Conservation (phyloP, 2,329 filamentous ascomycete species). For the Neofusicoccum sp. region DNA sequence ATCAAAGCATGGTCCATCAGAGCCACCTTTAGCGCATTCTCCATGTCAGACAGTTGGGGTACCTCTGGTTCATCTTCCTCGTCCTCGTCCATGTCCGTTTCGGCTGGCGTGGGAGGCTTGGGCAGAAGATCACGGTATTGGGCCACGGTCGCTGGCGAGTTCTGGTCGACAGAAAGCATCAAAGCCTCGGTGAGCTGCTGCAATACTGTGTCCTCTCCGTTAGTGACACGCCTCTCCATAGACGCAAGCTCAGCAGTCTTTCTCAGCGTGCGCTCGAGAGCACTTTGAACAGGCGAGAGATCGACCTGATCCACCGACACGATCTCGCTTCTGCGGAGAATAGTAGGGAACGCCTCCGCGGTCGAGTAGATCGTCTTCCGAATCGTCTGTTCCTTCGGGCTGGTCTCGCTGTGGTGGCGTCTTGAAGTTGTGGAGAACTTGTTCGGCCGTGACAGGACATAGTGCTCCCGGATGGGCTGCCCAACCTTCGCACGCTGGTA, state of each 20-base stretch:
- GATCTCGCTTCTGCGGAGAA: slow-evolving; percentile 83
- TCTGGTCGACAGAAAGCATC: slow-evolving; percentile 70
- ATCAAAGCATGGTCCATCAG: slow-evolving; percentile 86
- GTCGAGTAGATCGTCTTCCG: slow-evolving; percentile 85
- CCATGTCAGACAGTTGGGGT: slow-evolving; percentile 52
- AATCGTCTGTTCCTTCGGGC: slow-evolving; percentile 68
- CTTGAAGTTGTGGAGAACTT: slow-evolving; percentile 74
- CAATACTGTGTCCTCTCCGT: slow-evolving; percentile 69
- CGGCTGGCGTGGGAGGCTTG: slow-evolving; percentile 33
- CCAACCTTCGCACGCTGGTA: slow-evolving; percentile 86
- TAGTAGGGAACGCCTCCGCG: slow-evolving; percentile 84
- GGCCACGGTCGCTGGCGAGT: slow-evolving; percentile 73
- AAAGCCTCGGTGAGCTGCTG: slow-evolving; percentile 72
- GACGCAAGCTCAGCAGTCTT: slow-evolving; percentile 83
- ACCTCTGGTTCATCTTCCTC: slow-evolving; percentile 43
- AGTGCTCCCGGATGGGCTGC: slow-evolving; percentile 79
- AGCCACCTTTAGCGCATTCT: slow-evolving; percentile 79
- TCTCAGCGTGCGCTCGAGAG: slow-evolving; percentile 81
- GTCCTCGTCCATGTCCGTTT: slow-evolving; percentile 28
- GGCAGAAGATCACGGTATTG: slow-evolving; percentile 75
- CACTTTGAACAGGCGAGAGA: slow-evolving; percentile 78
- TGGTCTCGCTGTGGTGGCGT: slow-evolving; percentile 66
- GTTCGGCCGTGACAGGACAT: slow-evolving; percentile 74
- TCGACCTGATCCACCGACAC: slow-evolving; percentile 64
- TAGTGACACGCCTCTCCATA: slow-evolving; percentile 70